Base-by-base conservation (phyloP, 176 grass and related monocot species). In the Thalia dealbata region DNA sequence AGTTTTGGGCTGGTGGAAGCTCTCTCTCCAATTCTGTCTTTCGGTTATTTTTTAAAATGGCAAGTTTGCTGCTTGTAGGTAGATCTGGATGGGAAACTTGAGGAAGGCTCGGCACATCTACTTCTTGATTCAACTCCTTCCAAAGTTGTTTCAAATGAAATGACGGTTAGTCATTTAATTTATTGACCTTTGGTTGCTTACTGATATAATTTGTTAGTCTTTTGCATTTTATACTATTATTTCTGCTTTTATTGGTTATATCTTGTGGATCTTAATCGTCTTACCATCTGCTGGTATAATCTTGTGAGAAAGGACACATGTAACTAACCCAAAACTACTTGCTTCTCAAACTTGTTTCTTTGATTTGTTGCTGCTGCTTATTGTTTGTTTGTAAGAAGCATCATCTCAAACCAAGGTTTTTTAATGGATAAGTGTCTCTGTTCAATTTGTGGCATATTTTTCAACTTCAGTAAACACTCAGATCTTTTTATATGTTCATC, bases 61-160 rank as follows among this genome's bases (percentile, higher is more conserved):
- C 51, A 45, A 18, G 5, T 66, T 79, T 70, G 2, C 2, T 72
- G 45, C 82, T 86, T 82, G 71, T 90, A 90, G 89, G 90, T 85
- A 85, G 84, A 90, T 79, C 80, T 90, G 71, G 93, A 97, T 51
- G 74, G 74, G 88, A 97, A 88, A 69, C 77, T 85, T 86, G 93
- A 97, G 54, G 93, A 97, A 71, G 82, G 89, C 30, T 92, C 93
- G 38, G 93, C 85, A 28, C 87, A 88, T 67, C 64, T 97, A 67
- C 93, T 92, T 21, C 82, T 92, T 71, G 85, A 97, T 76, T 88
- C 85, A 64, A 84, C 82, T 35, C 93, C 93, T 15, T 97, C 93
- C 70, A 97, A 97, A 92, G 87, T 97, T 66, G 71, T 90, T 81
- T 92, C 85, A 21, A 84, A 86, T 67, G 89, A 97, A 86, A 76